Base-by-base conservation (phyloP, 345 rosid genomes). In the Populus ilicifolia region DNA sequence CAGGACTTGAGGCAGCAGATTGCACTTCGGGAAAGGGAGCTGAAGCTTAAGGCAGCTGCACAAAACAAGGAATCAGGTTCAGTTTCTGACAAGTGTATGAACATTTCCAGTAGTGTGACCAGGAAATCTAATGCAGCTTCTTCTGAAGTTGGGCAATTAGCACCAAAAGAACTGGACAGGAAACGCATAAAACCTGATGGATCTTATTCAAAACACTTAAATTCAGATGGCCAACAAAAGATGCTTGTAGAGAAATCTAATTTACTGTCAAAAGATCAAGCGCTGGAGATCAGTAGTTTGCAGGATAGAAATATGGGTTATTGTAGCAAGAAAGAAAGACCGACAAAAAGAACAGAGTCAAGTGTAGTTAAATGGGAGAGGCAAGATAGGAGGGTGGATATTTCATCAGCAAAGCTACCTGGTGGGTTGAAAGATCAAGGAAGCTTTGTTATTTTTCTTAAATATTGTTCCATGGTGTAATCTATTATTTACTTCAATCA, bases 1-100 rank as follows among this genome's bases (percentile, higher is more conserved):
- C 88, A 52, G 84, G 98, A 93, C 75, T 87, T 96, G 84, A 89
- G 91, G 86, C 96, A 90, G 90, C 94, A 91, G 92, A 96, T 96
- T 88, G 97, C 96, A 21, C 86, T 83, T 70, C 90, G 96, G 67
- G 99, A 96, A 87, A 89, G 77, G 75, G 92, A 92, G 81, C 86
- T 88, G 86, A 96, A 88, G 88, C 88, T 88, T 70, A 96, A 87
- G 89, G 85, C 88, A 48, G 81, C 86, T 48, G 90, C 82, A 83
- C 92, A 87, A 73, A 89, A 78, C 69, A 92, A 86, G 85, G 94
- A 88, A 73, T 75, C 77, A 35, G 76, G 72, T 79, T 77, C 79
- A 56, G 83, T 78, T 74, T 66, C 88, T n/a, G 62, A 62, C 76
- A 61, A 61, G 64, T 70, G 80, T 68, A 35, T 71, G 74, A 85